phyloP scores from a whole-genome alignment of 2,329 filamentous ascomycete species.

The Chaetomium strumarium region DNA sequence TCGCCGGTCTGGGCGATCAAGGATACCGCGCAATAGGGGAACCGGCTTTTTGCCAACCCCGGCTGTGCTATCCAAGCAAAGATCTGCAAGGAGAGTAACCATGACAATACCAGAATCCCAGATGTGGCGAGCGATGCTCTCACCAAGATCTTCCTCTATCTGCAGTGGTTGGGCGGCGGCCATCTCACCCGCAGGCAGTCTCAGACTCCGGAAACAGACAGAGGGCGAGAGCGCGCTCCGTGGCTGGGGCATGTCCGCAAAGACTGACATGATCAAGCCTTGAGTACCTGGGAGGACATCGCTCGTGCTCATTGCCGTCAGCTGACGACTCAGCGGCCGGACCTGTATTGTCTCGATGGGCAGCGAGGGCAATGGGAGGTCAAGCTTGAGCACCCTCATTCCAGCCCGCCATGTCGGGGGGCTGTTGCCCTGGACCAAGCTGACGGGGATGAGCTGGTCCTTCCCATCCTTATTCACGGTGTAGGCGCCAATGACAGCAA shows the following conservation, averaged over 20 bases:
- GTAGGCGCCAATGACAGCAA: constrained; percentile 34
- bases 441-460: constrained; percentile 14
- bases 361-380: constrained; percentile 25
- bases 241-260: constrained; percentile 29
- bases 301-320: constrained; percentile 20
- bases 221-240: constrained; percentile 13
- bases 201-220: constrained; percentile 31
- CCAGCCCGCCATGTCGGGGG: constrained; percentile 28
- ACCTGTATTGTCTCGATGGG: constrained; percentile 25
- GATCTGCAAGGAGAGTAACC: constrained; percentile 32
- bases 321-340: constrained; percentile 17
- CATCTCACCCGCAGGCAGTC: constrained; percentile 12
- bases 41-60: constrained; percentile 12
- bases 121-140: constrained; percentile 54
- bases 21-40: constrained; percentile 28
- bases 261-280: constrained; percentile 42
- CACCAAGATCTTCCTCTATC: constrained; percentile 52
- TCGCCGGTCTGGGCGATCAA: constrained; percentile 23
- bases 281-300: constrained; percentile 22
- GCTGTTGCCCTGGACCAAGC: constrained; percentile 9
- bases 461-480: constrained; percentile 22
- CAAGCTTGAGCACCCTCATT: constrained; percentile 34
- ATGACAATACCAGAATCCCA: constrained; percentile 53
- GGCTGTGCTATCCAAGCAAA: constrained; percentile 16
- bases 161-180: constrained; percentile 29